Conservation (phyloP, 805 yeast genomes). For the Wickerhamomyces chambardii region DNA sequence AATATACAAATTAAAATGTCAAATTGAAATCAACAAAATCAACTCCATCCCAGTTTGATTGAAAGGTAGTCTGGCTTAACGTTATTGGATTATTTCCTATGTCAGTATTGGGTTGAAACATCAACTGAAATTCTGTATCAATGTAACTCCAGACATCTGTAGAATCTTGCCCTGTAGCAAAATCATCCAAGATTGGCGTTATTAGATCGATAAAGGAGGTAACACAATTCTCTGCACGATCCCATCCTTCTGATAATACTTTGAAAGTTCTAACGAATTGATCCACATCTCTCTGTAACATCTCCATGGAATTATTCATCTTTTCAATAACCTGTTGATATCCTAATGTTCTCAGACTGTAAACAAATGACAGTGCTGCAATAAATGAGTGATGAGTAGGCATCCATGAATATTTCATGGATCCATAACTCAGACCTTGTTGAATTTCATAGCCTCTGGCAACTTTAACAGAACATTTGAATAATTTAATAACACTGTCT, state of each 20-base stretch:
- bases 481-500: background rate
- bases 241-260: background rate
- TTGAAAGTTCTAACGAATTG: background rate
- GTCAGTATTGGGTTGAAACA: no score
- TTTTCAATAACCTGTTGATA: no score
- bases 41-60: no score
- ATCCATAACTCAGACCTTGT: background rate
- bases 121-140: background rate
- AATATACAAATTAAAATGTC: no score
- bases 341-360: background rate
- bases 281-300: background rate
- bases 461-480: background rate
- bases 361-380: background rate
- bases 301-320: no score
- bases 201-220: background rate
- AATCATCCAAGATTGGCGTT: background rate
- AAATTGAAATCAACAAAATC: no score
- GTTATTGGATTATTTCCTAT: no score
- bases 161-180: background rate
- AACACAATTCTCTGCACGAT: background rate
- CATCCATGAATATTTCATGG: background rate
- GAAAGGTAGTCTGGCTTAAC: no score
- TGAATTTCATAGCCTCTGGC: background rate
- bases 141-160: background rate
- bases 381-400: background rate